Evolutionary conservation across 768 basidiomycete genomes (phyloP), one percentile per base, ranked within the genome.

Genomic region (Neoboletus subvelutipes): DNA sequence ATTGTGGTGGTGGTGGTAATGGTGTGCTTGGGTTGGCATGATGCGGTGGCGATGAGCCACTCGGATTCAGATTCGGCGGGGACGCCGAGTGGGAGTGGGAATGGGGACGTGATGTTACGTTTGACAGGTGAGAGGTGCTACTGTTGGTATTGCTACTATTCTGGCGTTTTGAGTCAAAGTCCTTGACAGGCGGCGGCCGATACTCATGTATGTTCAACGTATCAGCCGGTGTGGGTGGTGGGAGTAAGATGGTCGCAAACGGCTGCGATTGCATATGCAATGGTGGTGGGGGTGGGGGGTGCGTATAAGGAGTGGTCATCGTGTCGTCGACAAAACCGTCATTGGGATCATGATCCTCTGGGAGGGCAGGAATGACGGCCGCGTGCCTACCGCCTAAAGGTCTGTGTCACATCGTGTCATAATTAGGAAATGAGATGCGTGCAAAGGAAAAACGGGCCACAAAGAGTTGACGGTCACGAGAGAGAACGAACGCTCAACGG

Each of bases 311-410:
- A 28, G 52, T 24, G 12, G 54, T 37, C 42, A 54, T 54, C 22
- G 57, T 54, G n/a, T 71, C 70, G 22, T 72, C 66, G 49, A 59
- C 47, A 24, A 60, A 60, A 9, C 65, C 63, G 28, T 67, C 26
- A 28, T 39, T 50, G 5, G 49, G 24, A 13, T 50, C 49, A 15
- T 50, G 49, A 54, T 89, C 88, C 66, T 91, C 90, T 9, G 88
- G 87, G 7, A 90, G 76, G 0, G 89, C 89, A 45, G 89, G 89
- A 50, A 87, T 87, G 52, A 92, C 90, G 58, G 88, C 84, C 37
- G 90, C 90, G 63, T 92, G 90, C 39, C 90, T 79, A 64, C 90
- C 90, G 54, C 90, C 90, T 54, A 91, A 78, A 45, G 83, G 86
- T 62, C 88, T 90, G 67, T 65, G 64, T 68, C 49, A 67, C 45